phyloP scores from a whole-genome alignment of 441 rosid genomes.

The Jatropha multifida region DNA sequence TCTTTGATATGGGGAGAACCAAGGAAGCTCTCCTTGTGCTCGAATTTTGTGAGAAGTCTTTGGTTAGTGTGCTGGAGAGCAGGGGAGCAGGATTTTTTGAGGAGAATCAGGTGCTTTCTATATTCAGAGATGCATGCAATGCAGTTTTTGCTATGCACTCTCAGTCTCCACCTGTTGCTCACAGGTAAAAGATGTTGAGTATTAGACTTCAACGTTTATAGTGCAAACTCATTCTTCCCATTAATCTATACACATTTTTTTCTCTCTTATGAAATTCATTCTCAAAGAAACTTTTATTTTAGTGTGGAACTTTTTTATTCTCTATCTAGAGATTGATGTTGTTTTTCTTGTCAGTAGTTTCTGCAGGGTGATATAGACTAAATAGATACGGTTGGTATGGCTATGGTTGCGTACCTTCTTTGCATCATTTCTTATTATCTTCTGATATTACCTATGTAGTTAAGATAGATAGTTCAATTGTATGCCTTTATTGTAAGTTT shows the following conservation, averaged over 20 bases:
- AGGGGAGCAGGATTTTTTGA: constrained; percentile 83
- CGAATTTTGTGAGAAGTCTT: constrained; percentile 88
- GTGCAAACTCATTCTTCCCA: background rate
- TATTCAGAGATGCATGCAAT: constrained; percentile 87
- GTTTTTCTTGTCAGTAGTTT: background rate
- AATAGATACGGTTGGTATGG: background rate
- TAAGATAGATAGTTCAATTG: too few relatives aligned
- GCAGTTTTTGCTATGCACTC: constrained; percentile 98
- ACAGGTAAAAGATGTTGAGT: constrained; percentile 47
- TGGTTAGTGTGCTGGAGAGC: constrained; percentile 73
- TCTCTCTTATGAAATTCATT: background rate
- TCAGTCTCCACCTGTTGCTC: constrained; percentile 86
- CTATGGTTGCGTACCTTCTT: background rate
- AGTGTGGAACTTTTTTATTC: background rate
- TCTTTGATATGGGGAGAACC: constrained; percentile 83
- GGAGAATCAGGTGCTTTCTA: constrained; percentile 69
- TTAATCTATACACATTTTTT: background rate
- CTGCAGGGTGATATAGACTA: background rate
- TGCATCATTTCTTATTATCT: background rate
- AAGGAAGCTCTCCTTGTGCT: constrained; percentile 89
- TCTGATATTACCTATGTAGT: background rate
- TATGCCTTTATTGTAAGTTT: background rate
- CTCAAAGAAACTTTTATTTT: background rate
- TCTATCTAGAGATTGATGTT: background rate
- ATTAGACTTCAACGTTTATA: background rate